phyloP scores from a whole-genome alignment of 495 filamentous ascomycete genomes.

The Penicillium mononematosum region DNA sequence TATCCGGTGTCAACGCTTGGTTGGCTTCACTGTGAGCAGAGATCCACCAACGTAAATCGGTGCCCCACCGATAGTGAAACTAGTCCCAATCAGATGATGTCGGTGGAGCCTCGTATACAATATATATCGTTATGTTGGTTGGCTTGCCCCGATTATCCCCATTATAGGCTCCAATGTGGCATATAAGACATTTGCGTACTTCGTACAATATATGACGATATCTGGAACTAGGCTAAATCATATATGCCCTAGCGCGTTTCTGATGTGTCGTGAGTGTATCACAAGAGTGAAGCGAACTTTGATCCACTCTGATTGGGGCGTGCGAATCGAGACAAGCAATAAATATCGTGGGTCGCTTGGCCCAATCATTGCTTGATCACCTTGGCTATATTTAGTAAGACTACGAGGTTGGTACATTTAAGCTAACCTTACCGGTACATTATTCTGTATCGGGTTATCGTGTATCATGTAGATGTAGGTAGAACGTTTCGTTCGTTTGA shows the following conservation, averaged over 20 bases:
- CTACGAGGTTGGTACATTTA: not conserved
- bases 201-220: not conserved
- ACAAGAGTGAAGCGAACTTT: not conserved
- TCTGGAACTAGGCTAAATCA: not conserved
- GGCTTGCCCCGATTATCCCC: no score
- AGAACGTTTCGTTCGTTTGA: not conserved
- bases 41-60: no score
- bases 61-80: no score
- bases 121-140: no score
- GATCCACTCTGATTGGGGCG: slow-evolving; percentile 1
- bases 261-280: not conserved
- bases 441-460: not conserved
- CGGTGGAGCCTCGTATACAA: no score
- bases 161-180: not conserved
- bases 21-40: no score
- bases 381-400: slow-evolving; percentile 3
- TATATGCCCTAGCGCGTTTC: not conserved
- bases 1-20: no score
- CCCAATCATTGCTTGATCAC: not conserved
- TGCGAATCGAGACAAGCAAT: not conserved
- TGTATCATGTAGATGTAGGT: not conserved
- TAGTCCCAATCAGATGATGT: no score
- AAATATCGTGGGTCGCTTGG: not conserved
- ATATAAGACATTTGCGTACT: slow-evolving; percentile 3
- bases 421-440: not conserved